Base-by-base conservation (phyloP, 768 basidiomycete species). In the Amanita polypyramis region DNA sequence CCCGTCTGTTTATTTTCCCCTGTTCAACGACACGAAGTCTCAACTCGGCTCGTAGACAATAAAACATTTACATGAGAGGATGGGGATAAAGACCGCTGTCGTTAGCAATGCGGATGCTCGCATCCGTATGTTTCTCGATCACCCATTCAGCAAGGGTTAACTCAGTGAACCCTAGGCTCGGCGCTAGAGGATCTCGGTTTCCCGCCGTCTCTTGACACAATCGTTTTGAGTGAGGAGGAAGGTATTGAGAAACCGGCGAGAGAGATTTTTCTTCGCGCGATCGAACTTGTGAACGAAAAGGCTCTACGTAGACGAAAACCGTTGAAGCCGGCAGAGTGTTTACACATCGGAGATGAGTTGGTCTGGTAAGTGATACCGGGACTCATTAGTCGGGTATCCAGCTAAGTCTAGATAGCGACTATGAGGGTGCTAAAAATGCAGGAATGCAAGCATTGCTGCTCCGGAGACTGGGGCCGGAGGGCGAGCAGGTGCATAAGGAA, bases 341-440 rank as follows among this genome's bases (percentile, higher is more conserved):
- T 89, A 15, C 87, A 91, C 53, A 73, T 90, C 34, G 88, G 88
- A 0, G 87, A 91, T 58, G 85, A 89, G 52, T 58, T 86, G 25
- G 58, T 69, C 42, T 72, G 74, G 87, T 86, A 54, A 52, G 47
- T 42, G 30, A 1, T 29, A n/a, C 11, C 12, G 2, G 27, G 15
- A 19, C 30, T 41, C 4, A 9, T n/a, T 15, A 10, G 46, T 12
- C 15, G 17, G n/a, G 45, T 34, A 21, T 45, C n/a, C 42, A 34
- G 35, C 46, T 41, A 45, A 48, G 33, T 14, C 19, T 23, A 17
- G 30, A 7, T 54, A 88, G 85, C 43, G 85, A 88, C 55, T 87
- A 82, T 57, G 33, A 68, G 9, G 86, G 84, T 4, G 82, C 85
- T 0, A 59, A 49, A 19, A 60, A 59, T 4, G 76, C 75, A 15